These are phyloP conservation scores for Musa acuminata DNA, from an alignment of 176 grass and related monocot species.

Conservation along the genomic window DNA sequence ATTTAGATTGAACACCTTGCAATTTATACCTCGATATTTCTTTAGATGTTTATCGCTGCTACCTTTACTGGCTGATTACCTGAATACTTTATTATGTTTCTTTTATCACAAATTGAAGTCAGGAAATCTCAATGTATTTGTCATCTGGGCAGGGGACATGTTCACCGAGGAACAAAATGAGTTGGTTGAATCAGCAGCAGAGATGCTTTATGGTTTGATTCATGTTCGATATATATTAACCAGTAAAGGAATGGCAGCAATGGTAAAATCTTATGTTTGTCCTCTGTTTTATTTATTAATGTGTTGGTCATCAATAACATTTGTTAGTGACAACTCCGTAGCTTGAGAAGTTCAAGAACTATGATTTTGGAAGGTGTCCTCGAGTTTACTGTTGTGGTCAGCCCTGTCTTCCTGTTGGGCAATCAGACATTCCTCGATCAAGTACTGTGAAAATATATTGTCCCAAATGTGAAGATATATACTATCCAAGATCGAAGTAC, in stretches of 20 bases:
- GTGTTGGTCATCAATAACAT: neutral
- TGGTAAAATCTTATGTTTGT: constrained; percentile 30
- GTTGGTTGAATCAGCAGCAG: constrained; percentile 81
- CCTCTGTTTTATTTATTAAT: neutral
- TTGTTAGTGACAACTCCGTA: constrained; percentile 18
- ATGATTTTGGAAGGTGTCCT: constrained; percentile 68
- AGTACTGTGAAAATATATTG: constrained; percentile 77
- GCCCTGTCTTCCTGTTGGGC: constrained; percentile 68
- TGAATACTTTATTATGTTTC: neutral
- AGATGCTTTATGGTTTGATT: constrained; percentile 94
- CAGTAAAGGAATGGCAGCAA: constrained; percentile 59
- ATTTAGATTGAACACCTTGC: no score
- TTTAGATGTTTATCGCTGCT: no score
- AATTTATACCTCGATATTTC: no score
- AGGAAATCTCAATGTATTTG: constrained; percentile 6
- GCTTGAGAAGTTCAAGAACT: constrained; percentile 80
- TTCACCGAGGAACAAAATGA: constrained; percentile 85
- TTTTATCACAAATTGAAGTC: neutral
- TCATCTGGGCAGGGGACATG: constrained; percentile 50
- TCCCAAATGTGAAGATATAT: constrained; percentile 71
- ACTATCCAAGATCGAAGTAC: constrained; percentile 77
- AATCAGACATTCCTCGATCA: constrained; percentile 67
- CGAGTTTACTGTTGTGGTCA: constrained; percentile 52
- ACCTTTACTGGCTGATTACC: no score
- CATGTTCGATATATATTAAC: constrained; percentile 77